Percentiles rank a stretch among this genome's conserved stretches.
These are phyloP conservation scores for Saccharomycopsis olivae DNA, from an alignment of 805 yeast species.

Conservation along the genomic window DNA sequence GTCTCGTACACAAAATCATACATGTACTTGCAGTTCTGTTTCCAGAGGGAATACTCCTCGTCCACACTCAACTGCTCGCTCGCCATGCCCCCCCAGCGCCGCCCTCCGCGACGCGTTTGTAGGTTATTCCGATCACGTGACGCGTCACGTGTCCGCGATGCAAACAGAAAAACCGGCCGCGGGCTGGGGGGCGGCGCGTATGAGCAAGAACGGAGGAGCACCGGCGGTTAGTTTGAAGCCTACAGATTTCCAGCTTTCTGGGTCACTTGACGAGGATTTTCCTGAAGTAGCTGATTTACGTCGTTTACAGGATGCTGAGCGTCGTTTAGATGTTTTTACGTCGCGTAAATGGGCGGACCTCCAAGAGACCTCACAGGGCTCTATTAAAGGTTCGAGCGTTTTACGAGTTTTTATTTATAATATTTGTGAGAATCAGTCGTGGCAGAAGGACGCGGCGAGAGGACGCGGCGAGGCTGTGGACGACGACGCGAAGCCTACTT, in stretches of 20 bases:
- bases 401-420: conserved; percentile 77
- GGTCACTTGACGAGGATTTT: conserved; percentile 33
- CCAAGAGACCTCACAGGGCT: conserved; percentile 51
- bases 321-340: conserved; percentile 66
- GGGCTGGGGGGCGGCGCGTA: too few relatives aligned
- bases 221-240: conserved; percentile 28
- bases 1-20: conserved; percentile 77
- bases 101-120: too few relatives aligned
- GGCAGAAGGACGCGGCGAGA: conserved; percentile 41
- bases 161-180: too few relatives aligned
- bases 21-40: conserved; percentile 72
- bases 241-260: conserved; percentile 43
- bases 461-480: conserved; percentile 20
- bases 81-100: too few relatives aligned
- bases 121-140: too few relatives aligned
- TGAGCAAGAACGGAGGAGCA: conserved; percentile 20
- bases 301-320: conserved; percentile 70
- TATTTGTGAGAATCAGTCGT: conserved; percentile 76
- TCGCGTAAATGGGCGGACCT: conserved; percentile 78
- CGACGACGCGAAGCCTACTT: conserved; percentile 36
- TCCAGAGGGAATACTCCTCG: conserved; percentile 68
- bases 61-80: too few relatives aligned
- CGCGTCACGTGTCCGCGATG: too few relatives aligned
- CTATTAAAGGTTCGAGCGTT: conserved; percentile 38
- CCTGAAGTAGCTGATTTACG: conserved; percentile 70